Percentiles rank a stretch among this genome's conserved stretches.
These are phyloP conservation scores for Chernovozyma aurita DNA, from an alignment of 1,139 yeast species.

Conservation along the genomic window DNA sequence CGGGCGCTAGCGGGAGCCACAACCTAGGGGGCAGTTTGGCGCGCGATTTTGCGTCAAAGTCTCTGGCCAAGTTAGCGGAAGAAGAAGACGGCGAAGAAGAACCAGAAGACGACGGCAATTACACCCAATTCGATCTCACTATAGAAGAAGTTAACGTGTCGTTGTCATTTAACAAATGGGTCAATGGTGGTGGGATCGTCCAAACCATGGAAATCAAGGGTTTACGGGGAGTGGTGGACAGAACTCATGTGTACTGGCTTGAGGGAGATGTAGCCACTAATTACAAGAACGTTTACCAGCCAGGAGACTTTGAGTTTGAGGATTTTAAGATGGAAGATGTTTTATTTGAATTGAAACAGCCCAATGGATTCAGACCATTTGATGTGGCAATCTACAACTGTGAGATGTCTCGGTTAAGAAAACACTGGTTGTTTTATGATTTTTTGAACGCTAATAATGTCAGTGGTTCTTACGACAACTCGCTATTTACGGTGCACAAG, in stretches of 20 bases:
- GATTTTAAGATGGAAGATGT: slow-evolving; percentile 80
- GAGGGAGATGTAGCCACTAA: slow-evolving; percentile 79
- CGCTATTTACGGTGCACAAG: slow-evolving; percentile 86
- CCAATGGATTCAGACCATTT: slow-evolving; percentile 75
- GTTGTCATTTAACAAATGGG: slow-evolving; percentile 78
- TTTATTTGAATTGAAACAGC: slow-evolving; percentile 76
- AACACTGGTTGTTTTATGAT: slow-evolving; percentile 92
- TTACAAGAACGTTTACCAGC: slow-evolving; percentile 65
- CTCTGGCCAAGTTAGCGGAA: background rate
- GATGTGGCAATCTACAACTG: slow-evolving; percentile 83
- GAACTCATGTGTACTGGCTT: slow-evolving; percentile 83
- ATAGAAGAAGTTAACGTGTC: slow-evolving; percentile 83
- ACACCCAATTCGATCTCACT: slow-evolving; percentile 90
- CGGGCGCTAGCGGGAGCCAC: no score
- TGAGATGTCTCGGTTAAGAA: slow-evolving; percentile 72
- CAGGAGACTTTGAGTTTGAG: slow-evolving; percentile 93
- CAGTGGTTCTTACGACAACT: slow-evolving; percentile 90
- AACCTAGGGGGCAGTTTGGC: no score
- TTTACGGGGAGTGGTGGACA: slow-evolving; percentile 83
- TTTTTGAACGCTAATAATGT: slow-evolving; percentile 77
- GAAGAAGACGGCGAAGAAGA: slow-evolving; percentile 16
- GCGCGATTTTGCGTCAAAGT: no score
- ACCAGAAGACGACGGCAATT: slow-evolving; percentile 79
- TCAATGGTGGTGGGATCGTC: slow-evolving; percentile 83
- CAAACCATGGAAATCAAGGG: slow-evolving; percentile 83